phyloP scores from a whole-genome alignment of 345 rosid genomes.

The Hirschfeldia incana region DNA sequence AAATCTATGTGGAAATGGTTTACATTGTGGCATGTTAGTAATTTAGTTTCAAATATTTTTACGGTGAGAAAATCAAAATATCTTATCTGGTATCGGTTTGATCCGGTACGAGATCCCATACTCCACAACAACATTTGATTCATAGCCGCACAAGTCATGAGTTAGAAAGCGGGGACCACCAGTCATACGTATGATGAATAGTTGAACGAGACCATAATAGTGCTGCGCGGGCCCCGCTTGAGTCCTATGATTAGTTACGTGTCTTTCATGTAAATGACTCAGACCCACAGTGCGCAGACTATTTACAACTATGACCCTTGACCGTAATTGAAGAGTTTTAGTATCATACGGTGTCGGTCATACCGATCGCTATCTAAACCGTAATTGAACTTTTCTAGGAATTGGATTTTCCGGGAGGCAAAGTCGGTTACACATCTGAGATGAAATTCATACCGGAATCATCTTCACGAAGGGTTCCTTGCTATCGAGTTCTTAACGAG shows the following conservation, averaged over 20 bases:
- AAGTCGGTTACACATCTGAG: slow-evolving; percentile 51
- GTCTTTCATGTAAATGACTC: background rate
- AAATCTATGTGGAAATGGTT: background rate
- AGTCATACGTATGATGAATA: slow-evolving; percentile 1
- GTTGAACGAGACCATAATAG: background rate
- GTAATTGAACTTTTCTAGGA: slow-evolving; percentile 38
- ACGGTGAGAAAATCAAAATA: background rate
- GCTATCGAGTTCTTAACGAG: slow-evolving; percentile 64
- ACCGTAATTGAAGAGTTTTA: background rate
- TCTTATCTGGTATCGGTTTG: background rate
- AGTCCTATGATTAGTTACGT: background rate
- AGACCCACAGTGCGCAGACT: background rate
- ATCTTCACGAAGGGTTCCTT: slow-evolving; percentile 48
- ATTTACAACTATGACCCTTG: background rate
- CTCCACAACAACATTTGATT: background rate
- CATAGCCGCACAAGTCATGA: background rate
- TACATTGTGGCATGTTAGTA: background rate
- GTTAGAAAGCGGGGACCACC: background rate
- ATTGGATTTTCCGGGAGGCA: slow-evolving; percentile 76
- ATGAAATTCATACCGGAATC: slow-evolving; percentile 56
- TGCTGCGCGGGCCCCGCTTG: background rate
- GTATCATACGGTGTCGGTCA: background rate
- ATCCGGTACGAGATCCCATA: slow-evolving; percentile 6
- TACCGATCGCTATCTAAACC: background rate
- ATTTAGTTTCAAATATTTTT: background rate